Conservation (phyloP, 768 basidiomycete species). For the Podaxis pistillaris region DNA sequence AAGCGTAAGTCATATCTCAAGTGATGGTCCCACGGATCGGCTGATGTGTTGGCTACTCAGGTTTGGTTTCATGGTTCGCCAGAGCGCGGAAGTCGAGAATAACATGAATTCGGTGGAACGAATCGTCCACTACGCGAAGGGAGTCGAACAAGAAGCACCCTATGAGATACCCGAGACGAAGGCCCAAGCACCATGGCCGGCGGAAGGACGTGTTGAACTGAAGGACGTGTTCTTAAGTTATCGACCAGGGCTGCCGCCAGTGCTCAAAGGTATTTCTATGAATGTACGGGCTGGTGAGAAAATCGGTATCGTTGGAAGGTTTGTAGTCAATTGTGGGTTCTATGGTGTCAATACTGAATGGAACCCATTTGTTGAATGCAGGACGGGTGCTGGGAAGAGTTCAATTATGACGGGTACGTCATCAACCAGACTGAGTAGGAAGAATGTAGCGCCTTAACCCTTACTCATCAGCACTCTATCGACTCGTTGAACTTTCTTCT, state of each 20-base stretch:
- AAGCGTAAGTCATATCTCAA: slow-evolving; percentile 37
- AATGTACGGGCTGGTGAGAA: slow-evolving; percentile 76
- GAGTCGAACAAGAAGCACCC: slow-evolving; percentile 80
- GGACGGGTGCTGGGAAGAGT: slow-evolving; percentile 87
- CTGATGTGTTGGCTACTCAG: slow-evolving; percentile 28
- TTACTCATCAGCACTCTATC: slow-evolving; percentile 57
- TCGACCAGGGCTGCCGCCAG: slow-evolving; percentile 83
- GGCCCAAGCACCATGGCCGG: slow-evolving; percentile 71
- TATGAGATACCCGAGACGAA: slow-evolving; percentile 60
- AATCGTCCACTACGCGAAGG: slow-evolving; percentile 75
- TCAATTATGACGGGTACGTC: slow-evolving; percentile 75
- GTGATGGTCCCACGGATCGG: background rate
- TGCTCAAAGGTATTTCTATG: slow-evolving; percentile 82
- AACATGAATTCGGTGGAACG: slow-evolving; percentile 93
- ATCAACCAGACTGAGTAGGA: background rate
- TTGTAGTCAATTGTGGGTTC: background rate
- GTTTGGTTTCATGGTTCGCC: slow-evolving; percentile 76
- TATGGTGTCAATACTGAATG: background rate
- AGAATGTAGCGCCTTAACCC: background rate
- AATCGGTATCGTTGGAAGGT: slow-evolving; percentile 83
- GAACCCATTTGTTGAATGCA: slow-evolving; percentile 19
- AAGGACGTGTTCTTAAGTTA: slow-evolving; percentile 78
- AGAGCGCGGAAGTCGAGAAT: slow-evolving; percentile 86
- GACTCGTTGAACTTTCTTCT: slow-evolving; percentile 75
- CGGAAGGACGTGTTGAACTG: slow-evolving; percentile 69